Conservation (phyloP, 371 early-diverging fungal genomes). For the Conidiobolus incongruus region DNA sequence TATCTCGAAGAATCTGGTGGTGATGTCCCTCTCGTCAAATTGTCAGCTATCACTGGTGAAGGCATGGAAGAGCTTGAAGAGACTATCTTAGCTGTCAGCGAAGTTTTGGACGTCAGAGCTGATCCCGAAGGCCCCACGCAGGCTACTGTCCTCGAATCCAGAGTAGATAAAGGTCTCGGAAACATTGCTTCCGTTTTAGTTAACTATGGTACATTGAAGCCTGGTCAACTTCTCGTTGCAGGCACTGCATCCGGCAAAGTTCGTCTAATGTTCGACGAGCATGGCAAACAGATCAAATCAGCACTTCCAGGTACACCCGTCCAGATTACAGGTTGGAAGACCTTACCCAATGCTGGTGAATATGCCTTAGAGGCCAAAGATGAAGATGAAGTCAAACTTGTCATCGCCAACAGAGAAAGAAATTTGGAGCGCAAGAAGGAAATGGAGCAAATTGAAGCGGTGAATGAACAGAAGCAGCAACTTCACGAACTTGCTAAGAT, state of each 20-base stretch:
- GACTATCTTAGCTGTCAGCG: conserved; percentile 61
- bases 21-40: conserved; percentile 70
- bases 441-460: conserved; percentile 37
- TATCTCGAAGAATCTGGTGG: conserved; percentile 87
- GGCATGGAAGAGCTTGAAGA: conserved; percentile 78
- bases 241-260: conserved; percentile 75
- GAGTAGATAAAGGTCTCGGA: conserved; percentile 63
- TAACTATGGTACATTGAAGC: conserved; percentile 55
- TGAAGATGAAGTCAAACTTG: conserved; percentile 54
- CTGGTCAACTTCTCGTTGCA: conserved; percentile 60
- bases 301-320: conserved; percentile 81
- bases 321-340: conserved; percentile 82
- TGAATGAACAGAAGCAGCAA: conserved; percentile 48
- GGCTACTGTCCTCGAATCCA: conserved; percentile 73
- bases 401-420: conserved; percentile 35
- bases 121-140: conserved; percentile 21
- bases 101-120: conserved; percentile 64
- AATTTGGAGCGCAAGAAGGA: conserved; percentile 31
- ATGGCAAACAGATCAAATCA: conserved; percentile 35
- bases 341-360: conserved; percentile 77
- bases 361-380: conserved; percentile 50
- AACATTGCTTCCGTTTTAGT: conserved; percentile 72
- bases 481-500: conserved; percentile 29
- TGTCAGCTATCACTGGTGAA: conserved; percentile 67
- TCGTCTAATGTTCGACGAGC: conserved; percentile 57